Percentiles rank a stretch among this genome's conserved stretches.
These are phyloP conservation scores for Nevesoporus exiguus DNA, from an alignment of 768 basidiomycete genomes.

Conservation along the genomic window DNA sequence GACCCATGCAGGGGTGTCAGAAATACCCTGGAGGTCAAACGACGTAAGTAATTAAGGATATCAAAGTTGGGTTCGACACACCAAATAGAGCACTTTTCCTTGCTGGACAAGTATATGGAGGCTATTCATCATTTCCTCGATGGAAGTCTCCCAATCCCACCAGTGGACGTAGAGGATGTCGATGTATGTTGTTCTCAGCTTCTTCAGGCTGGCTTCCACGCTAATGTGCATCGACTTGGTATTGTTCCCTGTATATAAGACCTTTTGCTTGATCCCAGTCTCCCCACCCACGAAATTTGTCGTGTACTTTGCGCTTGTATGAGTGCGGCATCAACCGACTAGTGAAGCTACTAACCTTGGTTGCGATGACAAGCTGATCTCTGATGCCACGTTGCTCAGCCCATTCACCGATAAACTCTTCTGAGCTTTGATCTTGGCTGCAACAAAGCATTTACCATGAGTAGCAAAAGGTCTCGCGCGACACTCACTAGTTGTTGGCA, in stretches of 20 bases:
- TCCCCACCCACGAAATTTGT: conserved; percentile 15
- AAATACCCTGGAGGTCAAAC: conserved; percentile 17
- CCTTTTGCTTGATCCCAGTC: conserved; percentile 14
- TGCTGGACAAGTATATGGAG: conserved; percentile 41
- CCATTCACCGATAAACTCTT: conserved; percentile 53
- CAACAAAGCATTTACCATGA: too few species aligned
- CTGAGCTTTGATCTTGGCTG: conserved; percentile 55
- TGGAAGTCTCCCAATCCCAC: conserved; percentile 46
- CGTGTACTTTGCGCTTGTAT: conserved; percentile 12
- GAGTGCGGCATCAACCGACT: conserved; percentile 1
- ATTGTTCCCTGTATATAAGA: conserved; percentile 37
- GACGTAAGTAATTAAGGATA: not conserved
- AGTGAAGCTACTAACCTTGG: conserved; percentile 26
- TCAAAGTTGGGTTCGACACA: not conserved
- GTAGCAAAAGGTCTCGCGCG: not conserved
- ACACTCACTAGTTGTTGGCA: conserved; percentile 40
- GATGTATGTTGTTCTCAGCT: conserved; percentile 55
- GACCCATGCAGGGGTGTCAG: conserved; percentile 39
- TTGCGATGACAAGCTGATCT: conserved; percentile 49
- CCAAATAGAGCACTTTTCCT: conserved; percentile 45
- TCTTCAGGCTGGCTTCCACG: conserved; percentile 37
- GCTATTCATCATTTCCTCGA: conserved; percentile 44
- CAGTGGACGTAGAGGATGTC: conserved; percentile 55
- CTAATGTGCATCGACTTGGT: conserved; percentile 32
- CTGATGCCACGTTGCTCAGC: conserved; percentile 40